phyloP scores from a whole-genome alignment of 169 alveolate species.

The Cryptosporidium meleagridis region DNA sequence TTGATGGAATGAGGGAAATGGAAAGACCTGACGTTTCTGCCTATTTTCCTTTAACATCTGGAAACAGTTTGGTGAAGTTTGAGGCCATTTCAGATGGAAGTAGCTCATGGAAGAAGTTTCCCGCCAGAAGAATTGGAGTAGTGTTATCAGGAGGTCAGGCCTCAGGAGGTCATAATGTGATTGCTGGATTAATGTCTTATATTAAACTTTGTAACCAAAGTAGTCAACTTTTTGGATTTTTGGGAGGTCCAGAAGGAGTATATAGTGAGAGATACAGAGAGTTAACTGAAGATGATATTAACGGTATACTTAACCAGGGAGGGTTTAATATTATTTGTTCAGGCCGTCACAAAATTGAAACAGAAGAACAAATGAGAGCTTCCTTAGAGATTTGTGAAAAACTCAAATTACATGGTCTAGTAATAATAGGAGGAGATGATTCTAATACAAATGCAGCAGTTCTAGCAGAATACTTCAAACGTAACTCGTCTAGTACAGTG shows the following conservation, averaged over 20 bases:
- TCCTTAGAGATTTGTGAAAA: slow-evolving; percentile 81
- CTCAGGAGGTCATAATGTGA: slow-evolving; percentile 91
- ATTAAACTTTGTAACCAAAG: slow-evolving; percentile 82
- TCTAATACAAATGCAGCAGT: slow-evolving; percentile 90
- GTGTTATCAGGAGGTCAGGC: slow-evolving; percentile 90
- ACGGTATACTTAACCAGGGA: slow-evolving; percentile 83
- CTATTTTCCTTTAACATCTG: slow-evolving; percentile 44
- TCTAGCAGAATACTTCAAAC: slow-evolving; percentile 86
- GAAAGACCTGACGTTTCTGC: slow-evolving; percentile 22
- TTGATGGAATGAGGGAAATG: slow-evolving; percentile 1
- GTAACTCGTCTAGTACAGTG: slow-evolving; percentile 76
- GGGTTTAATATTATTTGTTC: slow-evolving; percentile 90
- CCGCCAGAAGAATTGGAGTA: slow-evolving; percentile 79
- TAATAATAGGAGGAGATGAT: slow-evolving; percentile 91
- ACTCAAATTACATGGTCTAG: slow-evolving; percentile 85
- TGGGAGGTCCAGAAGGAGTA: slow-evolving; percentile 88
- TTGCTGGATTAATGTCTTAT: slow-evolving; percentile 86
- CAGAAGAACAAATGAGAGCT: slow-evolving; percentile 83
- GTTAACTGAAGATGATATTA: slow-evolving; percentile 81
- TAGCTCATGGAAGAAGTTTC: slow-evolving; percentile 45
- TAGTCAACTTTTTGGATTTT: slow-evolving; percentile 84
- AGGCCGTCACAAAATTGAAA: slow-evolving; percentile 88
- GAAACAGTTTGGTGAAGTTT: slow-evolving; percentile 16
- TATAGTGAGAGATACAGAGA: slow-evolving; percentile 84
- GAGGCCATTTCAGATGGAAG: slow-evolving; percentile 47